phyloP scores from a whole-genome alignment of 345 rosid species.

The Eucalyptus cloeziana region DNA sequence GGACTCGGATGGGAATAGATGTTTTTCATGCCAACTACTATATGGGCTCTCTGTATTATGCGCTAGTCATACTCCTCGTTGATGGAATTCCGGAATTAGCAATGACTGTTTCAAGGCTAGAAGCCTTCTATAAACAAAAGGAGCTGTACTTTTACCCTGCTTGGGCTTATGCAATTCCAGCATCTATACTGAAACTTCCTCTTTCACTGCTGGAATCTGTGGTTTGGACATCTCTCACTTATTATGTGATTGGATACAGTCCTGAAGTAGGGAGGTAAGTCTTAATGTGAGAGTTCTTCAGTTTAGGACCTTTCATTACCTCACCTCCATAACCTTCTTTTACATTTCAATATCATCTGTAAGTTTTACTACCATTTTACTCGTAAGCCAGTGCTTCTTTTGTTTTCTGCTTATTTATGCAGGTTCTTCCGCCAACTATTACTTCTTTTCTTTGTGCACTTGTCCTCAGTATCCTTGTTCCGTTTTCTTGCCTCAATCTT shows the following conservation, averaged over 20 bases:
- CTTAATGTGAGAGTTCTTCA: not conserved
- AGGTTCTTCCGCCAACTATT: slow-evolving; percentile 69
- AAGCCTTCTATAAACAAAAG: slow-evolving; percentile 50
- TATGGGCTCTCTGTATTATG: slow-evolving; percentile 37
- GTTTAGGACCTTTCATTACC: not conserved
- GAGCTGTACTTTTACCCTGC: slow-evolving; percentile 49
- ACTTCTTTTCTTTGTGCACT: slow-evolving; percentile 45
- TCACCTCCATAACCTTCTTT: not conserved
- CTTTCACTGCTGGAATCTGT: slow-evolving; percentile 36
- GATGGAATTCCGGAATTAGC: slow-evolving; percentile 42
- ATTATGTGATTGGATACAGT: slow-evolving; percentile 69
- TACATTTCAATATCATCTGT: not conserved
- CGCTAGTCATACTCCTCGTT: slow-evolving; percentile 22
- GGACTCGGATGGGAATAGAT: slow-evolving; percentile 33
- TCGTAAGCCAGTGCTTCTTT: not conserved
- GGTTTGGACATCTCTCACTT: slow-evolving; percentile 57
- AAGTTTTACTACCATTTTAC: not conserved
- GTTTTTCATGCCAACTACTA: slow-evolving; percentile 32
- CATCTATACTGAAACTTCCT: slow-evolving; percentile 37
- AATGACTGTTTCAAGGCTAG: slow-evolving; percentile 36
- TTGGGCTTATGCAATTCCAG: slow-evolving; percentile 61
- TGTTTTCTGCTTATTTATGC: not conserved
- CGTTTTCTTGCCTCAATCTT: slow-evolving; percentile 53
- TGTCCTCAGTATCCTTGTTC: slow-evolving; percentile 56
- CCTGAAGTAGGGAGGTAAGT: slow-evolving; percentile 59